A percentile compares a stretch with the other conserved stretches of the same genome.
Evolutionary conservation across 805 yeast genomes (phyloP).

Genomic region (Grigorovia jiainica): DNA sequence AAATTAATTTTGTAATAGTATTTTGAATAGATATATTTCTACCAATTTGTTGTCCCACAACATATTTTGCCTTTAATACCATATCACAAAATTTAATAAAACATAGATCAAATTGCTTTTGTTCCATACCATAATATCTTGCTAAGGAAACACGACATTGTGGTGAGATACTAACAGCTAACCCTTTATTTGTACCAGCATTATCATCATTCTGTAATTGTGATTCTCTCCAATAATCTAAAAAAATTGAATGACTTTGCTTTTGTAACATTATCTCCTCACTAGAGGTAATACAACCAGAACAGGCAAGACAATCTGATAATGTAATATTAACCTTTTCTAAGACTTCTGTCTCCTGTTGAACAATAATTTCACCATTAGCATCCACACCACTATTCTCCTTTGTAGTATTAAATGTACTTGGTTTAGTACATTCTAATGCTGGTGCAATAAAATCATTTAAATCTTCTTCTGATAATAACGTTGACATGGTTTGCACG

Average conservation of each 20-base stretch:
- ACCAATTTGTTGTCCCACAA: slow-evolving; percentile 82
- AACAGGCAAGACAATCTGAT: slow-evolving; percentile 91
- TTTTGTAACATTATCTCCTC: slow-evolving; percentile 87
- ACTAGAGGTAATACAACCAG: slow-evolving; percentile 96
- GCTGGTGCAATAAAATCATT: slow-evolving; percentile 95
- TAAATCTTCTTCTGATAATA: slow-evolving; percentile 79
- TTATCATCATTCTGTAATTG: too few species aligned
- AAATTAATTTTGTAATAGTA: slow-evolving; percentile 33
- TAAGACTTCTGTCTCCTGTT: slow-evolving; percentile 46
- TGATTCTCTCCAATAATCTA: slow-evolving; percentile 34
- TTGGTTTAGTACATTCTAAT: slow-evolving; percentile 88
- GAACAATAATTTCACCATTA: slow-evolving; percentile 53
- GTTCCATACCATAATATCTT: slow-evolving; percentile 44
- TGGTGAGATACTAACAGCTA: slow-evolving; percentile 75
- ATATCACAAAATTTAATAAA: slow-evolving; percentile 47
- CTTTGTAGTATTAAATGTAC: slow-evolving; percentile 27
- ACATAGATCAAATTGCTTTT: slow-evolving; percentile 52
- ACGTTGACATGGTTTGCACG: slow-evolving; percentile 65
- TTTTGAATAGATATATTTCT: slow-evolving; percentile 53
- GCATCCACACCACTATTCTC: slow-evolving; percentile 4
- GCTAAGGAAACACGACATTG: slow-evolving; percentile 82
- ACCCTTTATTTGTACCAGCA: slow-evolving; percentile 33
- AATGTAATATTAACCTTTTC: slow-evolving; percentile 81
- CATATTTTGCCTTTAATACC: slow-evolving; percentile 53
- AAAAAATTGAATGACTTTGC: slow-evolving; percentile 76